Conservation (phyloP, 2,329 filamentous ascomycete species). For the Alternaria ventricosa region DNA sequence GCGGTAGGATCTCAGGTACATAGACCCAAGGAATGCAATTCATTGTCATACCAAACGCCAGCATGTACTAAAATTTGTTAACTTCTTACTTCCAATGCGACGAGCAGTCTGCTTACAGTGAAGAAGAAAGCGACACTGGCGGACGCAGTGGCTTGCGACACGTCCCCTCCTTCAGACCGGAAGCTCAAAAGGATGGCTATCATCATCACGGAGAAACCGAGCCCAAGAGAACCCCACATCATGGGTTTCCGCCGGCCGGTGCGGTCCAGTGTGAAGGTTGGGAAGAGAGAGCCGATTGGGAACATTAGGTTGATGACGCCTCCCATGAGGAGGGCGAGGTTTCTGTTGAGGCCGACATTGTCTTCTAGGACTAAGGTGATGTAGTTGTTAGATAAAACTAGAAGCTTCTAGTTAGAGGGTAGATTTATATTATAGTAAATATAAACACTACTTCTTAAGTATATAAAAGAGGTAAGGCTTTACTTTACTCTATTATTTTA, state of each 20-base stretch:
- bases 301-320: constrained; percentile 50
- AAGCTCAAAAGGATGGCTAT: constrained; percentile 53
- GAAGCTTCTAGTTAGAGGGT: too few relatives aligned
- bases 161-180: constrained; percentile 35
- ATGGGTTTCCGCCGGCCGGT: constrained; percentile 39
- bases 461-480: too few relatives aligned
- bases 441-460: too few relatives aligned
- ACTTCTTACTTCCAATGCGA: neutral
- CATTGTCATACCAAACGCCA: constrained; percentile 32
- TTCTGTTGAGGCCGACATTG: constrained; percentile 55
- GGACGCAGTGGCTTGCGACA: constrained; percentile 51
- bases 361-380: constrained; percentile 54
- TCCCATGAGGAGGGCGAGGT: constrained; percentile 56
- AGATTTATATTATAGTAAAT: too few relatives aligned
- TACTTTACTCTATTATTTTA: too few relatives aligned
- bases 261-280: constrained; percentile 51
- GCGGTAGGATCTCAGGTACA: constrained; percentile 58
- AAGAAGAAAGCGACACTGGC: constrained; percentile 61
- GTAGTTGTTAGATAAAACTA: constrained; percentile 22
- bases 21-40: constrained; percentile 57
- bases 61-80: constrained; percentile 25
- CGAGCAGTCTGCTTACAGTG: constrained; percentile 34
- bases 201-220: constrained; percentile 40
- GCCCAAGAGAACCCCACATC: constrained; percentile 43
- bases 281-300: constrained; percentile 34